Conservation (phyloP, 441 rosid species). For the Populus hybrid region DNA sequence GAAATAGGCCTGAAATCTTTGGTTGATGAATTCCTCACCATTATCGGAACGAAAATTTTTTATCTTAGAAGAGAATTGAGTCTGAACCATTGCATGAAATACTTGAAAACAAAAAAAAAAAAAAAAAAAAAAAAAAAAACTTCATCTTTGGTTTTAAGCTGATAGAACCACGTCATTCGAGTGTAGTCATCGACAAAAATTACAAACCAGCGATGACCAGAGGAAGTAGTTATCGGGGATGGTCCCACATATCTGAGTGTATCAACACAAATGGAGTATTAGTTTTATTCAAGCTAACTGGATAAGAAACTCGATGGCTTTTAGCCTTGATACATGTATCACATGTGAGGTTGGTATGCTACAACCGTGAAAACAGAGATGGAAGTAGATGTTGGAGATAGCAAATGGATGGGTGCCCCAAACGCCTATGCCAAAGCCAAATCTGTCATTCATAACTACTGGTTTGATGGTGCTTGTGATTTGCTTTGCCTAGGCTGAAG, state of each 20-base stretch:
- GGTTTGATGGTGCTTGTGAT: neutral
- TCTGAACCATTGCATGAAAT: too few species aligned
- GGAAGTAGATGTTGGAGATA: neutral
- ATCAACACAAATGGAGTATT: neutral
- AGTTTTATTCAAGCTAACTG: neutral
- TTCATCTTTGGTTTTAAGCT: too few species aligned
- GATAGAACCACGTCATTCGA: too few species aligned
- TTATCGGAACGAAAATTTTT: neutral
- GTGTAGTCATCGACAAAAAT: neutral
- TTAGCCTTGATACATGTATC: neutral
- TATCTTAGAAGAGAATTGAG: neutral
- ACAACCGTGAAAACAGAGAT: neutral
- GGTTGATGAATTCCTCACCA: neutral
- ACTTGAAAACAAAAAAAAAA: too few species aligned
- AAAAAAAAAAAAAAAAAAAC: too few species aligned
- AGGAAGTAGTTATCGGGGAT: neutral
- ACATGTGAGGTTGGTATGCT: neutral
- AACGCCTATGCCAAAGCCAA: too few species aligned
- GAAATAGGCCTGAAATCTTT: neutral
- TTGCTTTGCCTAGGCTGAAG: neutral
- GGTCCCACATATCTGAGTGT: neutral
- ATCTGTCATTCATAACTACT: too few species aligned
- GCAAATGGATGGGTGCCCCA: too few species aligned
- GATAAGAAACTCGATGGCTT: neutral
- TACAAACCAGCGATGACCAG: neutral